A percentile compares a stretch with the other conserved stretches of the same genome.
Evolutionary conservation across 495 filamentous ascomycete genomes (phyloP).

Genomic region (Penicillium cataractarum): DNA sequence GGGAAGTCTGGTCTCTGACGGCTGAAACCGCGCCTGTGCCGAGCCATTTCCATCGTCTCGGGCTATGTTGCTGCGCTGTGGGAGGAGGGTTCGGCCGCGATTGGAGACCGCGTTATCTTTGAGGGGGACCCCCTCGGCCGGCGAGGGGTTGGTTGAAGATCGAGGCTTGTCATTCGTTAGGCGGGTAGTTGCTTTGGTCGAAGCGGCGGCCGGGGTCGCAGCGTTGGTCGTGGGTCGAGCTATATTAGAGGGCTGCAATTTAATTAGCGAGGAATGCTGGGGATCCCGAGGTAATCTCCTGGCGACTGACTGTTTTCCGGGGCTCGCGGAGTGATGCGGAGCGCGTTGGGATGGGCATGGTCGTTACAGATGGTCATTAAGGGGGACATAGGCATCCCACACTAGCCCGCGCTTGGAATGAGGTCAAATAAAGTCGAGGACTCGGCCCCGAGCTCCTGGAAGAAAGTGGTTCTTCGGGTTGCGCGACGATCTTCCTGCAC

Average conservation of each 20-base stretch:
- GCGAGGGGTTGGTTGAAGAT: constrained; percentile 10
- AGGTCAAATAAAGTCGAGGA: not conserved
- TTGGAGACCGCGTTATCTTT: constrained; percentile 20
- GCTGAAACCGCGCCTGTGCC: constrained; percentile 18
- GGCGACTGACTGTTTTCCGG: constrained; percentile 40
- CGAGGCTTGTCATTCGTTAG: constrained; percentile 13
- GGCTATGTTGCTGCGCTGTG: constrained; percentile 24
- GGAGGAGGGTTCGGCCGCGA: constrained; percentile 30
- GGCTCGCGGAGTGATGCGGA: constrained; percentile 42
- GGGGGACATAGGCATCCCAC: not conserved
- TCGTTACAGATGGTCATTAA: constrained; percentile 1
- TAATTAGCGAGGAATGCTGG: constrained; percentile 24
- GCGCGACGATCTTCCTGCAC: constrained; percentile 10
- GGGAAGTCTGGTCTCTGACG: constrained; percentile 14
- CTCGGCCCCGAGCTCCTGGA: constrained; percentile 4
- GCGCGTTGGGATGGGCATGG: constrained; percentile 50
- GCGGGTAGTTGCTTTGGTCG: constrained; percentile 14
- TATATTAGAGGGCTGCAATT: constrained; percentile 31
- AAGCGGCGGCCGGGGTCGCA: constrained; percentile 13
- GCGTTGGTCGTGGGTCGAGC: constrained; percentile 33
- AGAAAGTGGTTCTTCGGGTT: constrained; percentile 7
- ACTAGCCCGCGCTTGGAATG: not conserved
- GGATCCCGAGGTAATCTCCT: constrained; percentile 12
- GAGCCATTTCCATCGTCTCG: constrained; percentile 20
- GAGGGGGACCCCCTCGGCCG: constrained; percentile 14